These are phyloP conservation scores for Curvularia hawaiiensis DNA, from an alignment of 2,329 filamentous ascomycete genomes.

Conservation along the genomic window DNA sequence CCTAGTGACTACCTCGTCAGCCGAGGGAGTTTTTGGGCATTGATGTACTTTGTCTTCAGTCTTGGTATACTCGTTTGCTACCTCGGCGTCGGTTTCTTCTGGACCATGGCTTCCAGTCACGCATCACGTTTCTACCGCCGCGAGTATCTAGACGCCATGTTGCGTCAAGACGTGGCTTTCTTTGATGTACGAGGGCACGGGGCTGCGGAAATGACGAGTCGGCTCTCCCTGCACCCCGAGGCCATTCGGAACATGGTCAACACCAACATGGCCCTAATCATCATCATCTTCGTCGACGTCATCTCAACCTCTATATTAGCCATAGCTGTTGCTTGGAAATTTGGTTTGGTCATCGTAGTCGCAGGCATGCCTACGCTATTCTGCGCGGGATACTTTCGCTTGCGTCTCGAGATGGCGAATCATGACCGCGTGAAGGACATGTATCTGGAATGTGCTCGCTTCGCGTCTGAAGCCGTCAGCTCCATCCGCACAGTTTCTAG, in stretches of 20 bases:
- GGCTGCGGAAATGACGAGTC: constrained; percentile 64
- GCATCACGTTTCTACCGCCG: constrained; percentile 47
- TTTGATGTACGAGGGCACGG: constrained; percentile 67
- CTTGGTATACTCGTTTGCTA: background rate
- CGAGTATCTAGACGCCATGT: constrained; percentile 66
- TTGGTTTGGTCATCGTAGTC: constrained; percentile 69
- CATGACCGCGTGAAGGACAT: constrained; percentile 67
- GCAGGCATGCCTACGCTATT: constrained; percentile 61
- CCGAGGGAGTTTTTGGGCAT: constrained; percentile 63
- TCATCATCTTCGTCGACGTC: constrained; percentile 69
- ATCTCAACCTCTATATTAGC: constrained; percentile 68
- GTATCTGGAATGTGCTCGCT: constrained; percentile 74
- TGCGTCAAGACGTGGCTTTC: constrained; percentile 64
- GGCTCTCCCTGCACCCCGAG: constrained; percentile 61
- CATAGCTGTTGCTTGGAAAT: constrained; percentile 77
- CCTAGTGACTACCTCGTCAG: constrained; percentile 34
- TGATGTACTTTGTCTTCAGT: constrained; percentile 65
- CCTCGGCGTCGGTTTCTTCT: constrained; percentile 53
- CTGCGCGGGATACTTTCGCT: constrained; percentile 55
- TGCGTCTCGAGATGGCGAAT: constrained; percentile 66
- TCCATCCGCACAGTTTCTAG: constrained; percentile 75
- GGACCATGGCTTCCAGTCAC: constrained; percentile 61
- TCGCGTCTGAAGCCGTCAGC: constrained; percentile 74
- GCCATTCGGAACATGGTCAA: constrained; percentile 67
- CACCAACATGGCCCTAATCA: constrained; percentile 62